Base-by-base conservation (phyloP, 2,329 filamentous ascomycete genomes). In the Aspergillus novoparasiticus region DNA sequence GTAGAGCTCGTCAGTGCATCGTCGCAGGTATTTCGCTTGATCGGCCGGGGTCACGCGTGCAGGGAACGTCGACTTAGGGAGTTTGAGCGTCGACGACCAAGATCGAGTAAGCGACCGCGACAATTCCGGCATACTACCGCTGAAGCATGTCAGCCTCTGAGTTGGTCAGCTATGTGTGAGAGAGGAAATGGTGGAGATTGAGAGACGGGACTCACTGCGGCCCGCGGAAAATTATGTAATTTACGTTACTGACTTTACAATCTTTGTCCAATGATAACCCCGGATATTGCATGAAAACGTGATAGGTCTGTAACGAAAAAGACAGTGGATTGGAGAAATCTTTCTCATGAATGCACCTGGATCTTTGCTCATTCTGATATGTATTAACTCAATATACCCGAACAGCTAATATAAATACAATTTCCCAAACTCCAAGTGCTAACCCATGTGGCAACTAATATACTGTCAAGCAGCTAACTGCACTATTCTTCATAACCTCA, bases 401-500 rank as follows among this genome's bases (percentile, higher is more conserved):
- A 26, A 39, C 32, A 8, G 14, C 32, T 39, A 19, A 26, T 55
- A 39, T 41, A 14, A 9, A 36, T 55, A 55, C 51, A 55, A n/a
- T 55, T 6, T 41, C 51, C 32, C 23, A 26, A 26, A 39, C 32
- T 39, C 51, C 51, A 12, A 26, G 9, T 55, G 21, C 11, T 16
- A 16, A 39, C 51, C 32, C 2, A 39, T 39, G 51, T 39, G 11
- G 6, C n/a, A 32, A 39, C 68, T 39, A 97, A 81, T 94, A 97
- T 28, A 97, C 89, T 11, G 94, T 98, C 75, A 98, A 83, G 30
- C 92, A 91, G 77, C 93, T 96, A 28, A 99, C 91, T 65, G 88
- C 90, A 4, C 92, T 93, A 74, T 96, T 97, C 87, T 92, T 94
- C 77, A 98, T 80, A 32, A 99, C 94, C 80, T 99, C 95, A 80